These are phyloP conservation scores for Cladorrhinum sp. DNA, from an alignment of 2,329 filamentous ascomycete species.

Conservation along the genomic window DNA sequence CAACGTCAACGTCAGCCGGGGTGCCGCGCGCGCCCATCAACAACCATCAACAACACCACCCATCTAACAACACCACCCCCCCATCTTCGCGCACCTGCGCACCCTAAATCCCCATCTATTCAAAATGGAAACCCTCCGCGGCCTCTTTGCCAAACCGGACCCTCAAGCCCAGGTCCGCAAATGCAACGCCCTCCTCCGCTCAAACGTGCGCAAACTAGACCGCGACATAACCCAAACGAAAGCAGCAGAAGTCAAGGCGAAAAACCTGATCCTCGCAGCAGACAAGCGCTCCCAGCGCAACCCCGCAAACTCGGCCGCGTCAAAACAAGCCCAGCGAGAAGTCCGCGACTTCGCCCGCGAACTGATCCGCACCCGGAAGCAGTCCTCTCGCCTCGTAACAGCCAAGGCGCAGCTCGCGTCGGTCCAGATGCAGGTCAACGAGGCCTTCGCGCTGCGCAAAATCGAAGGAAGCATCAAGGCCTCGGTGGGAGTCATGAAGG, in stretches of 20 bases:
- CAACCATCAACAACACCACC: neutral
- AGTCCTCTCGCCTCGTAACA: constrained; percentile 71
- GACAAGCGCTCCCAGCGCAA: constrained; percentile 73
- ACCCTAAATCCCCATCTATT: neutral
- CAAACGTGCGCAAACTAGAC: constrained; percentile 90
- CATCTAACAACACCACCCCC: neutral
- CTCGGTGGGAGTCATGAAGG: constrained; percentile 92
- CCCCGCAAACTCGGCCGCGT: constrained; percentile 64
- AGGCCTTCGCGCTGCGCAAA: constrained; percentile 91
- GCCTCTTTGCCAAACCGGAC: constrained; percentile 87
- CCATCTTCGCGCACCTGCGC: neutral
- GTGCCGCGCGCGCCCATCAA: neutral
- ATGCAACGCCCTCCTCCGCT: constrained; percentile 86
- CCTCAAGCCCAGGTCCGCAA: constrained; percentile 91
- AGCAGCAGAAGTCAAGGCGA: constrained; percentile 77
- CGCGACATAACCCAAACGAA: constrained; percentile 82
- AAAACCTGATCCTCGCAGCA: constrained; percentile 77
- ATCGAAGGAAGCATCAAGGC: constrained; percentile 89
- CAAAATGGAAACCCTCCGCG: constrained; percentile 80
- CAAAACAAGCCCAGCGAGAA: constrained; percentile 75
- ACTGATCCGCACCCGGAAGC: constrained; percentile 77
- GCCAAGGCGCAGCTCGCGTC: constrained; percentile 88
- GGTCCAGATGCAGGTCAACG: constrained; percentile 96
- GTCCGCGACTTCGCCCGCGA: constrained; percentile 86
- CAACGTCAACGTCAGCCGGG: constrained; percentile 5